Base-by-base conservation (phyloP, 805 yeast species). In the Metschnikowia kunwiensis region DNA sequence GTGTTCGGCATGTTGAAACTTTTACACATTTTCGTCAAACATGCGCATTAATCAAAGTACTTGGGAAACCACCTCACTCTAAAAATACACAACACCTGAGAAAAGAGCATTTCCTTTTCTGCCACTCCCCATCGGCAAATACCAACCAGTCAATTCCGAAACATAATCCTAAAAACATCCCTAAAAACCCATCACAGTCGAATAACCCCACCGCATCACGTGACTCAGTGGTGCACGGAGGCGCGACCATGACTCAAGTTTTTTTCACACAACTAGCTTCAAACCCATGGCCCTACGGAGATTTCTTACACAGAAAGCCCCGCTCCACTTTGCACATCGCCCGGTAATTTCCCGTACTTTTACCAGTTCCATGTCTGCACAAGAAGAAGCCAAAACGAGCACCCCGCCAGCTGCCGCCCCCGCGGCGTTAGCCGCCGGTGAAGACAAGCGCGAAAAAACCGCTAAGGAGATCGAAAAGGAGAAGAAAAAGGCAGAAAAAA, bases 391-490 rank as follows among this genome's bases (percentile, higher is more conserved):
- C 15, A 25, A 27, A 20, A 20, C 17, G 6, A n/a, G 34, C 10
- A 31, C 21, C 13, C 29, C 39, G 8, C 26, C 31, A 9, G 13
- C 34, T 11, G 34, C 42, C 19, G 12, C 32, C 15, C 35, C 33
- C 27, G 42, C 34, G 11, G 41, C 43, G 24, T 32, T 36, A 13
- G 32, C 38, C n/a, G 35, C 32, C 14, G 42, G 29, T 4, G 42
- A 32, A 15, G 44, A 38, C 23, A 36, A 32, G 27, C 36, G 42
- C 16, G 38, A 32, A 22, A 84, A 83, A 29, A 79, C 87, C 27
- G 82, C 82, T 44, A 85, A 85, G 59, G 86, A 85, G 65, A 70
- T 86, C 36, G 95, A 86, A 61, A 86, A 85, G 56, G 95, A 86
- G 69, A 74, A 82, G 57, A 81, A 86, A 71, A 78, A 86, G 73